These are phyloP conservation scores for Grosmannia huntii DNA, from an alignment of 2,329 filamentous ascomycete species.

Conservation along the genomic window DNA sequence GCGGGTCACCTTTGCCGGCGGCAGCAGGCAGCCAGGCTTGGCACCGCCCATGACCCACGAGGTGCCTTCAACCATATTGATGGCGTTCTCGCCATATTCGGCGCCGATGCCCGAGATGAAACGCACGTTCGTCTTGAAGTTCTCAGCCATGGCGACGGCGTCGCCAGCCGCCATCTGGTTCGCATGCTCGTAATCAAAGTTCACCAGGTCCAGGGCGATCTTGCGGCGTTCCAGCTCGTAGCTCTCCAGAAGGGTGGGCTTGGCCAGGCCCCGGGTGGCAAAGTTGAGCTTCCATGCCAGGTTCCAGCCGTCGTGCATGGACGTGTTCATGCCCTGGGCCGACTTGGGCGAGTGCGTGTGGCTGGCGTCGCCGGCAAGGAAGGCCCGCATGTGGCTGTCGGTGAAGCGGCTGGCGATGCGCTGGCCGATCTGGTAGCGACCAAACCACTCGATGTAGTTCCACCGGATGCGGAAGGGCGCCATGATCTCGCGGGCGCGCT, in stretches of 20 bases:
- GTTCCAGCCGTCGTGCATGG: slow-evolving; percentile 50
- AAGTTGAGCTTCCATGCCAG: slow-evolving; percentile 48
- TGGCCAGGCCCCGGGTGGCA: slow-evolving; percentile 41
- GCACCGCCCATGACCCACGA: slow-evolving; percentile 26
- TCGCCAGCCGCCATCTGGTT: slow-evolving; percentile 42
- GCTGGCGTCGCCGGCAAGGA: slow-evolving; percentile 51
- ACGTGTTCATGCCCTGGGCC: slow-evolving; percentile 49
- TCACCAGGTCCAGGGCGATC: slow-evolving; percentile 44
- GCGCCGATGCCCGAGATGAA: slow-evolving; percentile 58
- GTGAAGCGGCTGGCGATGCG: slow-evolving; percentile 58
- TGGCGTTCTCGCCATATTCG: slow-evolving; percentile 37
- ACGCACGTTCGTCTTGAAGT: slow-evolving; percentile 52
- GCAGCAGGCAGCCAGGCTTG: slow-evolving; percentile 42
- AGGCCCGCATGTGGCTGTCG: slow-evolving; percentile 44
- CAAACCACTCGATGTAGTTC: slow-evolving; percentile 57
- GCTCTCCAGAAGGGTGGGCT: slow-evolving; percentile 40
- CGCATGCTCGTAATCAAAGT: slow-evolving; percentile 36
- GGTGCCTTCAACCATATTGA: slow-evolving; percentile 28
- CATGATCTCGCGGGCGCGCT: slow-evolving; percentile 44
- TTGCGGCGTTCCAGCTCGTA: slow-evolving; percentile 52
- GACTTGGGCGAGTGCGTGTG: slow-evolving; percentile 57
- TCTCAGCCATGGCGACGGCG: slow-evolving; percentile 43
- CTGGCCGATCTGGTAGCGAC: slow-evolving; percentile 58
- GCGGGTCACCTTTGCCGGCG: slow-evolving; percentile 58
- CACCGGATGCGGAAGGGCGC: slow-evolving; percentile 43